Percentiles rank a stretch among this genome's conserved stretches.
Evolutionary conservation across 2,329 filamentous ascomycete genomes (phyloP).

Genomic region (Aspergillus amoenus): DNA sequence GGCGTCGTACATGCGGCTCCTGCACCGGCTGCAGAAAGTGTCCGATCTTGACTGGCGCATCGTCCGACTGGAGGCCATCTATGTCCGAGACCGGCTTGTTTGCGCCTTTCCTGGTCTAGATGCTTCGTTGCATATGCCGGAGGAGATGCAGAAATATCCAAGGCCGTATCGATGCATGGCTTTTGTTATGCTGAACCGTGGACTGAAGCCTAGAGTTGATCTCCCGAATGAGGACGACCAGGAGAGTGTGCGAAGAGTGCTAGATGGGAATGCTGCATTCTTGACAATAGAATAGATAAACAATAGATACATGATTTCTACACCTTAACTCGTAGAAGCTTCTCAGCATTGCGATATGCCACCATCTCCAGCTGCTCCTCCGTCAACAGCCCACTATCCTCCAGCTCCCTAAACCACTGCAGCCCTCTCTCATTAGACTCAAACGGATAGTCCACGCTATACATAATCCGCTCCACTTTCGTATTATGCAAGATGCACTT

Average conservation of each 20-base stretch:
- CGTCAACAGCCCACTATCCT: constrained; percentile 50
- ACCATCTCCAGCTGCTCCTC: constrained; percentile 51
- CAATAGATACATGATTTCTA: background rate
- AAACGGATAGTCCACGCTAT: constrained; percentile 43
- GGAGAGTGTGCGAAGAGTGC: background rate
- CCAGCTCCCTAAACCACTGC: constrained; percentile 50
- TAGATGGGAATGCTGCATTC: background rate
- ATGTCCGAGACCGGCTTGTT: background rate
- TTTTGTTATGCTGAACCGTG: background rate
- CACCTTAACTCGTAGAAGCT: constrained; percentile 40
- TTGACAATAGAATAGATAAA: background rate
- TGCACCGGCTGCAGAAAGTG: background rate
- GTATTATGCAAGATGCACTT: constrained; percentile 8
- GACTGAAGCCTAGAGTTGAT: background rate
- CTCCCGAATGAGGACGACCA: background rate
- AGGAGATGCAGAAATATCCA: background rate
- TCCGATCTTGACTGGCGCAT: background rate
- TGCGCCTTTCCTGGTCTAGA: background rate
- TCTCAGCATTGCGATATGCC: constrained; percentile 53
- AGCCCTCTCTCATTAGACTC: constrained; percentile 50
- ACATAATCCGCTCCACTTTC: constrained; percentile 9
- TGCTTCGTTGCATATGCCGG: background rate
- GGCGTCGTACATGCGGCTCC: background rate
- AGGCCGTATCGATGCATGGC: background rate
- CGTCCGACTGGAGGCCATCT: background rate